Evolutionary conservation across 2,329 filamentous ascomycete species (phyloP), one percentile per base, ranked within the genome.

Genomic region (Pestalotiopsis sp.): DNA sequence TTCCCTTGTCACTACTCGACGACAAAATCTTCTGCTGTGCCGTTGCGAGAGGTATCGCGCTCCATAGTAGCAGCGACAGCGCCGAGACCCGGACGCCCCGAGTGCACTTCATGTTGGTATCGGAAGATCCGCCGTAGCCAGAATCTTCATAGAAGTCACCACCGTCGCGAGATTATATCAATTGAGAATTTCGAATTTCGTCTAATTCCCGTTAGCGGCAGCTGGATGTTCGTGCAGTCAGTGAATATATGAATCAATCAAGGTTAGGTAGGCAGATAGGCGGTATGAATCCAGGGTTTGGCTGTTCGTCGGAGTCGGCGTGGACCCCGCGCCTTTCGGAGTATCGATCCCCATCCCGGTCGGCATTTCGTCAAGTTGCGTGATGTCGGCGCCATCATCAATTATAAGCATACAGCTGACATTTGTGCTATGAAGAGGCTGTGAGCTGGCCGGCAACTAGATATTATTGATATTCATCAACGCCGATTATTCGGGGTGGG

Each of bases 1-100:
- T 70, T 7, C 14, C 22, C 10, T 13, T 52, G 4, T 26, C 61
- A 3, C 38, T 38, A 48, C 14, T 48, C 40, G 40, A n/a, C 13
- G 24, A 4, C 22, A 69, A n/a, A 17, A 69, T 62, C 13, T 69
- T 65, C 39, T 69, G 68, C 30, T 26, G 38, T 20, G 17, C 44
- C 3, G 67, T 58, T n/a, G 61, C 68, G n/a, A 64, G 38, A 58
- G 64, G 52, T 9, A 20, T n/a, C 10, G 64, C 35, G 20, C 11
- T 30, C 20, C 17, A 35, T 24, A 65, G 24, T 17, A 65, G 17
- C 22, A 64, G 40, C 61, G 40, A 26, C 30, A 35, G 5, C 61
- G 61, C 61, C 61, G 48, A 48, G 35, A 17, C 20, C 10, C 22
- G 20, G 61, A 20, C 26, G 26, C 26, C 26, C 58, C 58, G 35